phyloP scores from a whole-genome alignment of 768 basidiomycete genomes.

The Lepiota brunneoincarnata region DNA sequence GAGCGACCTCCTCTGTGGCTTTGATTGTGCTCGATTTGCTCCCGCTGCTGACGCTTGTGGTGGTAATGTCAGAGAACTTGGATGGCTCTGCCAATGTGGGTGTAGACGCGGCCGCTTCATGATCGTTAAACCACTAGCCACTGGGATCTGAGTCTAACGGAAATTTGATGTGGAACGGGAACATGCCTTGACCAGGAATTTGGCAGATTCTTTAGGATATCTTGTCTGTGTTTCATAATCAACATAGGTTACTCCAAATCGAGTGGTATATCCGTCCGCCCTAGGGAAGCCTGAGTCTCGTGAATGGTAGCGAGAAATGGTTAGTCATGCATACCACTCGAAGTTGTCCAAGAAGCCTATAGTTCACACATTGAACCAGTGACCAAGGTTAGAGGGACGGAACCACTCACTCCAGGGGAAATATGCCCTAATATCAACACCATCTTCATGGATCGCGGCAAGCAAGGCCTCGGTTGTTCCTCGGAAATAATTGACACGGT shows the following conservation, averaged over 20 bases:
- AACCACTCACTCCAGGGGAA: constrained; percentile 62
- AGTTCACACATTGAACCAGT: constrained; percentile 5
- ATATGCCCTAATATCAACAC: constrained; percentile 59
- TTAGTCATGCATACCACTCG: constrained; percentile 46
- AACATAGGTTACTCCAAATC: constrained; percentile 72
- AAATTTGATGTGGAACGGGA: not conserved
- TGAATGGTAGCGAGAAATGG: not conserved
- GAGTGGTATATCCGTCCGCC: constrained; percentile 69
- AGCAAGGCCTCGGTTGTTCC: constrained; percentile 55
- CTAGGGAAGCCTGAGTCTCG: constrained; percentile 15
- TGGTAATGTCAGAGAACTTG: not conserved
- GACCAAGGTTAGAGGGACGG: not conserved
- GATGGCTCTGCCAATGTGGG: constrained; percentile 1
- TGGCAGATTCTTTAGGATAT: constrained; percentile 60
- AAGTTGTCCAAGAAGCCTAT: constrained; percentile 69
- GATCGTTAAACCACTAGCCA: constrained; percentile 39
- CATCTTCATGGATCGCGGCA: constrained; percentile 58
- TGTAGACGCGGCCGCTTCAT: constrained; percentile 17
- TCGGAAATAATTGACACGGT: constrained; percentile 65
- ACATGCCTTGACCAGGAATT: constrained; percentile 52
- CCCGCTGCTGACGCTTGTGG: constrained; percentile 9
- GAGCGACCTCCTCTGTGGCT: not conserved
- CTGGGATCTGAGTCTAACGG: not conserved
- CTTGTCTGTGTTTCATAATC: constrained; percentile 68
- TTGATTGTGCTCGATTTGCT: constrained; percentile 10